Conservation (phyloP, 2,329 filamentous ascomycete species). For the Madurella mycetomatis region DNA sequence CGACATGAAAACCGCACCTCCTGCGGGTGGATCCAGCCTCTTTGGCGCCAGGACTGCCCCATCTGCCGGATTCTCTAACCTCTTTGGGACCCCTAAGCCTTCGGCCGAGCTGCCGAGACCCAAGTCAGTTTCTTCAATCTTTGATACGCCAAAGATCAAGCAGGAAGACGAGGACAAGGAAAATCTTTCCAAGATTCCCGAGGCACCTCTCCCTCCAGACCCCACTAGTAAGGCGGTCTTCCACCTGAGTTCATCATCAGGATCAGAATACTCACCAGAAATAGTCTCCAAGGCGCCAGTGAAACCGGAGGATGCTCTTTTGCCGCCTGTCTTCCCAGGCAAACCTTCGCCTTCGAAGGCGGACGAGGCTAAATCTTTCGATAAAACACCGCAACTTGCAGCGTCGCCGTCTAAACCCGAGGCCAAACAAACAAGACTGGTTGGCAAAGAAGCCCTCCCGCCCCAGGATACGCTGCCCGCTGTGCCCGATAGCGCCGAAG, state of each 20-base stretch:
- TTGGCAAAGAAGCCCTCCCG: slow-evolving; percentile 23
- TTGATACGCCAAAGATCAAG: slow-evolving; percentile 35
- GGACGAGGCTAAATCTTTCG: neutral
- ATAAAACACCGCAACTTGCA: slow-evolving; percentile 20
- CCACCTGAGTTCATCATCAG: slow-evolving; percentile 47
- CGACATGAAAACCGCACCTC: slow-evolving; percentile 33
- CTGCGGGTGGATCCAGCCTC: slow-evolving; percentile 30
- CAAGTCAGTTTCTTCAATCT: slow-evolving; percentile 17
- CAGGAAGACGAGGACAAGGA: slow-evolving; percentile 33
- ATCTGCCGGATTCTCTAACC: slow-evolving; percentile 15
- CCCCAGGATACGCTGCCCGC: slow-evolving; percentile 33
- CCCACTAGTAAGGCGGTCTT: slow-evolving; percentile 50
- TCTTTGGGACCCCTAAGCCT: slow-evolving; percentile 30
- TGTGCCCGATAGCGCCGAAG: slow-evolving; percentile 32
- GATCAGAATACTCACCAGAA: slow-evolving; percentile 36
- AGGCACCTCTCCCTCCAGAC: slow-evolving; percentile 50
- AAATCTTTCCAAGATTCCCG: slow-evolving; percentile 28
- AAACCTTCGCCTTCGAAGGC: slow-evolving; percentile 13
- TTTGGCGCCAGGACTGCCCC: slow-evolving; percentile 25
- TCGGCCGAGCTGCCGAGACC: slow-evolving; percentile 26
- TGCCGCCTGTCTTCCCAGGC: slow-evolving; percentile 25
- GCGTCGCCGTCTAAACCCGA: slow-evolving; percentile 30
- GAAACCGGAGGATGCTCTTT: slow-evolving; percentile 27
- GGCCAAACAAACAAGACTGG: slow-evolving; percentile 11
- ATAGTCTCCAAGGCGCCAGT: slow-evolving; percentile 26